Base-by-base conservation (phyloP, 208 protist genomes). In the Wallacemonas sp. region DNA sequence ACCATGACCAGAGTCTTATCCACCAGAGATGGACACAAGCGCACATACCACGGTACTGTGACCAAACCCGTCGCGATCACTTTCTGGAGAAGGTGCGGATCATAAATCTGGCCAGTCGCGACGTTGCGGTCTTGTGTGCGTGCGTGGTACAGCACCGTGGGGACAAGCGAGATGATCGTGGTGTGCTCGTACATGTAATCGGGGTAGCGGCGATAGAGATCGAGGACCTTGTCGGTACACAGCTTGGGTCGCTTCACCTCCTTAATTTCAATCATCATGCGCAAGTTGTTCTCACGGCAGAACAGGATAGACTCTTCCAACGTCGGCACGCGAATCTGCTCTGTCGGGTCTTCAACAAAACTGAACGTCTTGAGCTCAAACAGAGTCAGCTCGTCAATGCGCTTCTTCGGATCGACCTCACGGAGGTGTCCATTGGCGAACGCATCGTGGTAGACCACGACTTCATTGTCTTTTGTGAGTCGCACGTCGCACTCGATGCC, bases 201-300 rank as follows among this genome's bases (percentile, higher is more conserved):
- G 19, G 85, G 80, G 72, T 95, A 93, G 26, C 84, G 80, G 22
- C 76, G 69, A 70, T 89, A 97, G 14, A 93, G 74, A 21, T 94
- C 86, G 14, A 91, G 61, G 33, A 97, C 63, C 70, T 87, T 88
- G 59, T 94, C 83, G 11, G 79, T 80, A 61, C 87, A 94, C 45
- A 91, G 61, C 47, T 72, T 53, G 19, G 75, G 42, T 11, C 82
- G 62, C 17, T 67, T 58, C 53, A 82, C 51, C 36, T 95, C 83
- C 72, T 95, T 97, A 14, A 97, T 79, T 39, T 97, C 91, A 77
- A 97, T 97, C 22, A 97, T 64, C 67, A 97, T 66, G 27, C 77
- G 79, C 30, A 90, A 38, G 44, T 94, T 84, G 58, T 90, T 86
- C 42, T 87, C 77, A 19, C 81, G 74, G 60, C 88, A 90, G 51